Conservation (phyloP, 2,329 filamentous ascomycete species). For the Penicillium digitatum region DNA sequence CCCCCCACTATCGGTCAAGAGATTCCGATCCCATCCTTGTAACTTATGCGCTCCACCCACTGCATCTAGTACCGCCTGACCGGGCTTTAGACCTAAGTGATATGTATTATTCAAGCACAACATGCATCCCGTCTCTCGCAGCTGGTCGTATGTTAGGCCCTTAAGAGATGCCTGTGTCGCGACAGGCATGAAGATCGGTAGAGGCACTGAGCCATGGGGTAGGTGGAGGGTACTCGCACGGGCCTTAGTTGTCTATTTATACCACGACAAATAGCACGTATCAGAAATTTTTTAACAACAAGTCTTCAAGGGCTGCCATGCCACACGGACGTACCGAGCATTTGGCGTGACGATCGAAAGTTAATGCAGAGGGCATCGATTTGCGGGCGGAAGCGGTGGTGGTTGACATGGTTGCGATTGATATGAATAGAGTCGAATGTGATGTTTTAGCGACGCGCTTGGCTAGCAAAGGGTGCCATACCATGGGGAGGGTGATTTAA, state of each 20-base stretch:
- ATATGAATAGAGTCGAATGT: not conserved
- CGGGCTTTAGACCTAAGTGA: slow-evolving; percentile 90
- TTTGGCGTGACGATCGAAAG: slow-evolving; percentile 70
- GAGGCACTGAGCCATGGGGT: slow-evolving; percentile 83
- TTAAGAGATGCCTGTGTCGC: slow-evolving; percentile 96
- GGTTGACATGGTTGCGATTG: slow-evolving; percentile 31
- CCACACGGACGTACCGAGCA: slow-evolving; percentile 64
- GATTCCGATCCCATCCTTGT: slow-evolving; percentile 93
- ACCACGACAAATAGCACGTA: not conserved
- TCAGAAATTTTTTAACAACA: slow-evolving; percentile 10
- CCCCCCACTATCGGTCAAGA: slow-evolving; percentile 68
- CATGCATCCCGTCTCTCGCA: slow-evolving; percentile 83
- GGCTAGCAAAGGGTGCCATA: slow-evolving; percentile 12
- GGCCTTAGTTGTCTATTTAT: slow-evolving; percentile 77
- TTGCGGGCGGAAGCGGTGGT: slow-evolving; percentile 22
- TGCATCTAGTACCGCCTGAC: slow-evolving; percentile 79
- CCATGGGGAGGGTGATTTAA: slow-evolving; percentile 15
- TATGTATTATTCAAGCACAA: slow-evolving; percentile 98
- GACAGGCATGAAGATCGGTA: slow-evolving; percentile 98
- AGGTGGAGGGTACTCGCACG: slow-evolving; percentile 82
- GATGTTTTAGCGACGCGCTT: slow-evolving; percentile 6
- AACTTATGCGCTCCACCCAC: slow-evolving; percentile 91
- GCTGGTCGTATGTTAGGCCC: slow-evolving; percentile 84
- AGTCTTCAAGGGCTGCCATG: not conserved
- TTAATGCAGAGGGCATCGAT: slow-evolving; percentile 59